phyloP scores from a whole-genome alignment of 805 yeast genomes.

The Diddensiella transvaalensis region DNA sequence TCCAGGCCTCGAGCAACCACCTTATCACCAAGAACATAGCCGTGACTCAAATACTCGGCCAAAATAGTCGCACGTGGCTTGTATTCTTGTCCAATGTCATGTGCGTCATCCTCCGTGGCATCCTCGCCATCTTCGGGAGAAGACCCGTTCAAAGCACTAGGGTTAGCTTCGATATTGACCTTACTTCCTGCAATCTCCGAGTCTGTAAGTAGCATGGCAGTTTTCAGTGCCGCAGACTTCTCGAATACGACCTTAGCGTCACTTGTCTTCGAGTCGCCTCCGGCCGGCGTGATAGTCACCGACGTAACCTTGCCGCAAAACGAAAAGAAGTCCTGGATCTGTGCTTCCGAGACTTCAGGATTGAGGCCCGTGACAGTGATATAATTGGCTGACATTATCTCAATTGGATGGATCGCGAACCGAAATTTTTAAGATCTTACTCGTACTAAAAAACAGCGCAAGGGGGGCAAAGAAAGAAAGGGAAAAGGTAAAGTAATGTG shows the following conservation, averaged over 20 bases:
- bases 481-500: too few species aligned
- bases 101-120: constrained; percentile 27
- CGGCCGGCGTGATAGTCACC: constrained; percentile 25
- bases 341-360: constrained; percentile 43
- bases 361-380: constrained; percentile 59
- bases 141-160: constrained; percentile 28
- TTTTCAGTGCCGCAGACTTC: constrained; percentile 57
- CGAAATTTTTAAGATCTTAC: too few species aligned
- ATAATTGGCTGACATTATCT: constrained; percentile 24
- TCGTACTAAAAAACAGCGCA: too few species aligned
- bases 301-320: constrained; percentile 61
- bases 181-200: constrained; percentile 64
- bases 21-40: constrained; percentile 63
- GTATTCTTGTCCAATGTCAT: constrained; percentile 65
- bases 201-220: constrained; percentile 67
- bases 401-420: too few species aligned
- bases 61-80: constrained; percentile 73
- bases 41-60: constrained; percentile 74
- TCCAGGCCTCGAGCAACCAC: constrained; percentile 58
- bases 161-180: constrained; percentile 43
- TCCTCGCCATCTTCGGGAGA: constrained; percentile 18
- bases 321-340: constrained; percentile 63
- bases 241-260: constrained; percentile 52
- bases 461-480: too few species aligned
- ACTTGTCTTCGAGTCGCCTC: constrained; percentile 34